Evolutionary conservation across 2,329 filamentous ascomycete species (phyloP).

Genomic region (Exophiala spinifera): DNA sequence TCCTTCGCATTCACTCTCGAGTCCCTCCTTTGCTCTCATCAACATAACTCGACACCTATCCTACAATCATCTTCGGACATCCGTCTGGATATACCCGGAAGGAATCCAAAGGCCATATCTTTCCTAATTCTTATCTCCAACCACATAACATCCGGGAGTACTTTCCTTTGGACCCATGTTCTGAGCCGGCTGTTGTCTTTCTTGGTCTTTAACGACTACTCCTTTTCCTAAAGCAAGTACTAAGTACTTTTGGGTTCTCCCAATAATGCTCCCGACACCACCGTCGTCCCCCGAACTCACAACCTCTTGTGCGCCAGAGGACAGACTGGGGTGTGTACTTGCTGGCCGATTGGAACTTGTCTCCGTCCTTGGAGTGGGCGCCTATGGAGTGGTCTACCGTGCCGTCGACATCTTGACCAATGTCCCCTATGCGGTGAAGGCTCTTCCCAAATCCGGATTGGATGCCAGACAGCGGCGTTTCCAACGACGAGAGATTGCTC

Average conservation of each 20-base stretch:
- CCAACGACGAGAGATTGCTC: conserved; percentile 86
- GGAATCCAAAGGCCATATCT: conserved; percentile 14
- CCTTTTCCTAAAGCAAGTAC: conserved; percentile 29
- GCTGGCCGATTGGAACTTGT: conserved; percentile 80
- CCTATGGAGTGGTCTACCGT: conserved; percentile 93
- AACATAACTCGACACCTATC: background rate
- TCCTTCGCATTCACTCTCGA: conserved; percentile 9
- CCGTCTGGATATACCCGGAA: conserved; percentile 12
- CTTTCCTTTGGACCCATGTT: conserved; percentile 30
- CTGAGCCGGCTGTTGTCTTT: conserved; percentile 25
- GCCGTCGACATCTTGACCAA: conserved; percentile 80
- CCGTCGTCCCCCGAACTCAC: conserved; percentile 42
- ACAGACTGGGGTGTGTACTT: conserved; percentile 78
- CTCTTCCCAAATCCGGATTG: conserved; percentile 88
- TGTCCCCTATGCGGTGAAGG: conserved; percentile 90
- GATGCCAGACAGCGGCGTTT: conserved; percentile 84
- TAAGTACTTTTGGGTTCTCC: conserved; percentile 39
- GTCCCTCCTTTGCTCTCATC: conserved; percentile 17
- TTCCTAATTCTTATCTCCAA: conserved; percentile 22
- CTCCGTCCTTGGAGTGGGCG: conserved; percentile 83
- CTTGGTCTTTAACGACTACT: conserved; percentile 27
- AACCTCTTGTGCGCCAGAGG: conserved; percentile 68
- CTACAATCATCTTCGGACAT: background rate
- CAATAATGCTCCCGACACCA: conserved; percentile 47
- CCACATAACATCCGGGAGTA: conserved; percentile 15